Base-by-base conservation (phyloP, 2,329 filamentous ascomycete genomes). In the Colletotrichum sojae region DNA sequence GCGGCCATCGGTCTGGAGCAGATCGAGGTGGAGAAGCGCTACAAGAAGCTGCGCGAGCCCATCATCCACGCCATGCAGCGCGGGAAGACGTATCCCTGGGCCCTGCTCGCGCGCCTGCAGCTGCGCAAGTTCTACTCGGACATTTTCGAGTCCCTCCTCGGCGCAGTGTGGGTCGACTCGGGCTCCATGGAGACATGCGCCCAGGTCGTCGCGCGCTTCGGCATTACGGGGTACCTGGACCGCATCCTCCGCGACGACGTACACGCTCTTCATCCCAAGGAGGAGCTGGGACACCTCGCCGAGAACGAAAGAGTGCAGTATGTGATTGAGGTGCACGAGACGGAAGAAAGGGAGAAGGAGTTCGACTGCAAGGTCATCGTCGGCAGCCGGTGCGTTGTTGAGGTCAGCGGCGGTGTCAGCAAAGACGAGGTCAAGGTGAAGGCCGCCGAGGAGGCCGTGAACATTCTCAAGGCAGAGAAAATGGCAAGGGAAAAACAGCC, bases 81-180 rank as follows among this genome's bases (percentile, higher is more conserved):
- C 0, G 87, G 86, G 0, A 70, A 72, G 0, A 78, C 82, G 16
- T 97, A 95, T 75, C 96, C 95, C 0, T 98, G 95, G 95, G 83
- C 88, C 1, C 79, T 89, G 0, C 87, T 98, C 1, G 84, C 89
- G 0, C 84, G 87, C 0, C 82, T 97, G 1, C 84, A 86, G 15
- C 85, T 90, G 0, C 88, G 88, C 16, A 98, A 98, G 76, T 92
- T 93, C 78, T 91, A 92, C 79, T 95, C 92, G 0, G 95, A 98
- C 77, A 81, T 98, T 8, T 84, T 98, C 10, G 95, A 98, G 81
- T 88, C 89, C 39, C 77, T 97, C 0, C 79, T 98, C 0, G 95
- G 93, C 0, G 95, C 94, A 0, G 85, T 98, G 0, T 98, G 92
- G 84, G 83, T 97, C 20, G 96, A 98, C 77, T 92, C 85, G 0